These are phyloP conservation scores for Tolypocladium cylindrosporum DNA, from an alignment of 2,329 filamentous ascomycete species.

Conservation along the genomic window DNA sequence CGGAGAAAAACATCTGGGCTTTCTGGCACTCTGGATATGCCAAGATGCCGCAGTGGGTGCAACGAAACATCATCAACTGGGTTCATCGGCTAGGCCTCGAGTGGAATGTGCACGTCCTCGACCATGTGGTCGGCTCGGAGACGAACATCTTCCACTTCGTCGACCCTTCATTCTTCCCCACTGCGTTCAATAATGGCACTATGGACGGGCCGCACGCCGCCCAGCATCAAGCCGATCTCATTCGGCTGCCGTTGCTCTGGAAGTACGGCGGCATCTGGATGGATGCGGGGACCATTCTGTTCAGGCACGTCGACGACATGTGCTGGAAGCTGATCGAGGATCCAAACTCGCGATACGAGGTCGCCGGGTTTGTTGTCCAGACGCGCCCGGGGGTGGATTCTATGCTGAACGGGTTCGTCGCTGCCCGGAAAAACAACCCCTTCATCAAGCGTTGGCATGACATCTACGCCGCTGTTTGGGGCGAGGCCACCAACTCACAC, in stretches of 20 bases:
- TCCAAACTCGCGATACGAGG: slow-evolving; percentile 22
- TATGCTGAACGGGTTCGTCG: slow-evolving; percentile 31
- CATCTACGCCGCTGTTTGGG: slow-evolving; percentile 25
- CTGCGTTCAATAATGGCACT: slow-evolving; percentile 27
- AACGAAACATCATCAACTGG: slow-evolving; percentile 27
- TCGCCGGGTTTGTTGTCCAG: slow-evolving; percentile 1
- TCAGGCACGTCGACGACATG: slow-evolving; percentile 28
- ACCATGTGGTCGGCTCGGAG: slow-evolving; percentile 22
- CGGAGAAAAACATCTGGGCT: slow-evolving; percentile 32
- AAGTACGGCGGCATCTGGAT: slow-evolving; percentile 32
- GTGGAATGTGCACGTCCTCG: slow-evolving; percentile 31
- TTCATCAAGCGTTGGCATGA: slow-evolving; percentile 34
- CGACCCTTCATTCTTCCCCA: slow-evolving; percentile 23
- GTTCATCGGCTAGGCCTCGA: slow-evolving; percentile 20
- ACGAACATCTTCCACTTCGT: slow-evolving; percentile 26
- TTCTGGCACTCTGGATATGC: slow-evolving; percentile 28
- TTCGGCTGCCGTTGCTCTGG: slow-evolving; percentile 30
- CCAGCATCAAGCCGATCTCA: slow-evolving; percentile 34
- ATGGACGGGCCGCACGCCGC: slow-evolving; percentile 34
- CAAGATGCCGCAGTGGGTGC: slow-evolving; percentile 21
- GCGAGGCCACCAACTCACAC: slow-evolving; percentile 16
- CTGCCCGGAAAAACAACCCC: slow-evolving; percentile 26
- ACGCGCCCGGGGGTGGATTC: slow-evolving; percentile 1
- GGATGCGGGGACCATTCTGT: slow-evolving; percentile 30
- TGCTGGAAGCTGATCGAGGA: slow-evolving; percentile 31